Evolutionary conservation across 257 asterid genomes (phyloP), one percentile per base, ranked within the genome.

Genomic region (Thymus quinquecostatus): DNA sequence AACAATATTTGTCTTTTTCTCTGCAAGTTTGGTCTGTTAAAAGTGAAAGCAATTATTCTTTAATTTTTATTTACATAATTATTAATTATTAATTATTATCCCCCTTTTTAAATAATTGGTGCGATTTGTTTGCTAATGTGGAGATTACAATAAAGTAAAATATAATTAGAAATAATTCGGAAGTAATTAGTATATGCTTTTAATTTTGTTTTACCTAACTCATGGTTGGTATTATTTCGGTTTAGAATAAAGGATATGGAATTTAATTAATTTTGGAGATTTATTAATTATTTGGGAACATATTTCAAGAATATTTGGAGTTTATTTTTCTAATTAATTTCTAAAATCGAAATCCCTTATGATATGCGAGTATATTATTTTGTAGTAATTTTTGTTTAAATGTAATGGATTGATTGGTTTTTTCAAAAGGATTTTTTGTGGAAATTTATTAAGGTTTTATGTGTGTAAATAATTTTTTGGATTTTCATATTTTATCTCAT

Each of bases 51-150:
- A 69, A 64, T 63, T 74, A 60, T 72, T 75, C 6, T 12, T 65
- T 38, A 38, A 30, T 70, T 63, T 2, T 48, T 61, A 9, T 10
- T 36, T 51, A 14, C 75, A 40, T 72, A 47, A 74, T 78, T 77
- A 73, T 70, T 2, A 55, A 44, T 53, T 38, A 21, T 21, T 21
- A 21, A 21, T 21, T 21, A 21, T 21, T 21, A 21, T 21, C 21
- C 21, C 21, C 21, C 0, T 21, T 21, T 45, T 30, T 60, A 33
- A 73, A 75, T 66, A 68, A 61, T 59, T 66, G 72, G 14, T 29
- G 34, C 51, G 80, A 79, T 79, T 79, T 74, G 77, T 79, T 79
- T 75, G 72, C 77, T 75, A 70, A 65, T 70, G 83, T 60, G 75
- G 71, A 79, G 77, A 79, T 79, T 74, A 71, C 74, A 66, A 71